A percentile compares a stretch with the other conserved stretches of the same genome.
Conservation (phyloP, 1,284 basidiomycete species). For the Irpex lacteus region DNA sequence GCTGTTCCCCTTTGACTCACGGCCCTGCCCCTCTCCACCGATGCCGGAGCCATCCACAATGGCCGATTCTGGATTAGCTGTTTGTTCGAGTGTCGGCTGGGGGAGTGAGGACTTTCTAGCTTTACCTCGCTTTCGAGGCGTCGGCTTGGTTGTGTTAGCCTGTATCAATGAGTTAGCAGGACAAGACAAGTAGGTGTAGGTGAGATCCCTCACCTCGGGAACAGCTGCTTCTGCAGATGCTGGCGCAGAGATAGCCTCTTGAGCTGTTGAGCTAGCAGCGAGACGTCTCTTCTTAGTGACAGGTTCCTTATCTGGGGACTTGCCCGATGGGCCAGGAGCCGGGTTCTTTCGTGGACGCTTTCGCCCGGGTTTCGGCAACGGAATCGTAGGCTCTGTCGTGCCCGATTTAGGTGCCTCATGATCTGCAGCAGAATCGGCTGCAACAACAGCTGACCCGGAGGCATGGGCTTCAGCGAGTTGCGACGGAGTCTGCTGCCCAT, state of each 20-base stretch:
- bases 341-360: background rate
- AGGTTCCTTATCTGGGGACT: background rate
- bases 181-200: background rate
- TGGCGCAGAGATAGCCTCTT: background rate
- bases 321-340: background rate
- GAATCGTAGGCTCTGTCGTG: background rate
- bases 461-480: background rate
- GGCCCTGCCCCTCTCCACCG: background rate
- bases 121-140: background rate
- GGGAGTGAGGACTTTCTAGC: background rate
- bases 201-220: background rate
- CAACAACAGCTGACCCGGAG: background rate
- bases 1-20: background rate
- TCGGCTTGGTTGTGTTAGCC: background rate
- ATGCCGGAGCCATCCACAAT: background rate
- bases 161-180: background rate
- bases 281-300: slow-evolving; percentile 7
- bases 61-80: no score
- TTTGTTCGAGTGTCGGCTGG: no score
- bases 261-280: background rate
- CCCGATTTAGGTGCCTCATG: background rate
- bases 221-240: background rate
- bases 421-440: background rate
- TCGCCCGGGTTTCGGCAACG: background rate
- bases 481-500: background rate